These are phyloP conservation scores for Cladophialophora carrionii DNA, from an alignment of 2,329 filamentous ascomycete species.

Conservation along the genomic window DNA sequence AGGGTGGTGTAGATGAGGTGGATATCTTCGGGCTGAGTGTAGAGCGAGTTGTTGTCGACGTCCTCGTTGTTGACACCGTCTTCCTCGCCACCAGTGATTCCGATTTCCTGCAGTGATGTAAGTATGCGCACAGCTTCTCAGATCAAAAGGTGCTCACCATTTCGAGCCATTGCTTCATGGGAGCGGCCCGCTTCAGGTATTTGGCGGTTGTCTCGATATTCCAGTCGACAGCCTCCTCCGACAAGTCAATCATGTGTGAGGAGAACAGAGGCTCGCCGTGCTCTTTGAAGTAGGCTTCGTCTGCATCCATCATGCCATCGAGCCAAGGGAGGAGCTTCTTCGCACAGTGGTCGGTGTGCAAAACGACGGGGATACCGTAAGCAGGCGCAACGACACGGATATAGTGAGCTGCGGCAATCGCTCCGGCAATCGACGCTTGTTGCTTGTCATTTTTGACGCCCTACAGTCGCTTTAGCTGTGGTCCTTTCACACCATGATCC, in stretches of 20 bases:
- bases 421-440: constrained; percentile 83
- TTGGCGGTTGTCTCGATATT: constrained; percentile 91
- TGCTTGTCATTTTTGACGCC: constrained; percentile 82
- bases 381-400: constrained; percentile 82
- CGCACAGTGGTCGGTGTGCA: constrained; percentile 98
- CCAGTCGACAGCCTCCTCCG: constrained; percentile 84
- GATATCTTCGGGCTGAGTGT: constrained; percentile 98
- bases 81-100: constrained; percentile 96
- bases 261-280: constrained; percentile 92
- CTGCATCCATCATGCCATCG: constrained; percentile 91
- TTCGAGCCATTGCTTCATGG: constrained; percentile 99
- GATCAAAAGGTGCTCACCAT: constrained; percentile 66
- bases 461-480: constrained; percentile 42
- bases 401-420: constrained; percentile 88
- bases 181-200: constrained; percentile 91
- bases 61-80: constrained; percentile 98
- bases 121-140: constrained; percentile 12
- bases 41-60: constrained; percentile 94
- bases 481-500: neutral
- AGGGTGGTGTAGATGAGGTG: constrained; percentile 87
- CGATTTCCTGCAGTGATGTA: constrained; percentile 65
- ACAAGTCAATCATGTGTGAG: constrained; percentile 98
- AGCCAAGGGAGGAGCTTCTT: constrained; percentile 99
- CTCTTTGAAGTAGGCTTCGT: constrained; percentile 93
- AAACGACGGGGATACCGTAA: constrained; percentile 88